Evolutionary conservation across 2,329 filamentous ascomycete genomes (phyloP).

Genomic region (Sporothrix dimorphospora): DNA sequence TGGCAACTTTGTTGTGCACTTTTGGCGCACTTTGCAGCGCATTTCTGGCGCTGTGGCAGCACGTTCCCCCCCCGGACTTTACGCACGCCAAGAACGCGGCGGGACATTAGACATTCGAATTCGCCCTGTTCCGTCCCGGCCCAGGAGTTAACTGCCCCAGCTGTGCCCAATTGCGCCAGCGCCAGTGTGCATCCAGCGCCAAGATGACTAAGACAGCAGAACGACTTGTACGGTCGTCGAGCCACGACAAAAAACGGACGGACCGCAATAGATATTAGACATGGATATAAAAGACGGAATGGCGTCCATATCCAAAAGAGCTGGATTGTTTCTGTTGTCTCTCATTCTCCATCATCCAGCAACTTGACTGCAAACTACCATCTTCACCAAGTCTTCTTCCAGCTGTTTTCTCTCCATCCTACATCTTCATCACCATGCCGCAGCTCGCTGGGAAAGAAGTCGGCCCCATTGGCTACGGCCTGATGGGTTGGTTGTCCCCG

Average conservation of each 20-base stretch:
- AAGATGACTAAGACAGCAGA: background rate
- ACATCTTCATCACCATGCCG: constrained; percentile 35
- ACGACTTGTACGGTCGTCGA: background rate
- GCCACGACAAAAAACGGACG: background rate
- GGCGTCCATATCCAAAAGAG: background rate
- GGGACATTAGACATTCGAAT: background rate
- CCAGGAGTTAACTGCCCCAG: background rate
- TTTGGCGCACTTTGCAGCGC: background rate
- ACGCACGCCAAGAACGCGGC: background rate
- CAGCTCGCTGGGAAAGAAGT: constrained; percentile 39
- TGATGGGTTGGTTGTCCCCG: constrained; percentile 38
- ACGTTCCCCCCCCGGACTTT: background rate
- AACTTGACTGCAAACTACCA: background rate
- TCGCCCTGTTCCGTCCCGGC: constrained; percentile 7
- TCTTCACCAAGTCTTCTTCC: background rate
- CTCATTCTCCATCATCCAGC: background rate
- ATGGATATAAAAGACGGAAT: background rate
- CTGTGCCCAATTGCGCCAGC: too few species aligned
- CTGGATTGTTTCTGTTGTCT: background rate
- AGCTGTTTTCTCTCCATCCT: background rate
- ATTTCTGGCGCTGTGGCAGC: background rate
- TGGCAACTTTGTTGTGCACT: too few species aligned
- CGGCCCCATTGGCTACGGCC: constrained; percentile 39
- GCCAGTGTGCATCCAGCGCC: background rate
- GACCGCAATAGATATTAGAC: background rate